Evolutionary conservation across 108 stramenopile species (phyloP), one percentile per base, ranked within the genome.

Genomic region (Skeletonema menzelii): DNA sequence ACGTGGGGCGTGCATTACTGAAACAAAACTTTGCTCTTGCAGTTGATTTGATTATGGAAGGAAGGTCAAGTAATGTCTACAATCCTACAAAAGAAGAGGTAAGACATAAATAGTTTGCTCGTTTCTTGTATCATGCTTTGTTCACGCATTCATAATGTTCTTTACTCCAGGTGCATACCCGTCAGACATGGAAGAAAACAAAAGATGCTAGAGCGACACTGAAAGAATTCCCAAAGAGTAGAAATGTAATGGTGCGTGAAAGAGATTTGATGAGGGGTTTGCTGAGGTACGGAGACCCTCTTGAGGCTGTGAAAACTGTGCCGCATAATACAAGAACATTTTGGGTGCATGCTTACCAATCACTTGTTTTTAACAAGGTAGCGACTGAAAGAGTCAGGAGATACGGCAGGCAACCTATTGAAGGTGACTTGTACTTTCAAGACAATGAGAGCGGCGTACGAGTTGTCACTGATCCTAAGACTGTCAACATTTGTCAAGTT

Each of bases 1-100:
- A 92, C 53, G 87, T 96, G 37, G 95, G 95, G 8, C 67, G 81
- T n/a, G 86, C 86, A 1, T 88, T 96, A 87, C 67, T 96, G 4
- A 67, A 80, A 66, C 8, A 67, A 17, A 64, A 96, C 40, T 96
- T 86, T 56, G 22, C 42, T 3, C 27, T 69, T 46, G 91, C 90
- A 14, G 81, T 95, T 38, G 86, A 93, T 68, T 72, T 91, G 59
- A 65, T 95, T 8, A 86, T 95, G 90, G 78, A 59, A 31, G 92
- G 92, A 53, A 77, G 92, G 27, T 63, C 63, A 8, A 34, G 49
- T 70, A 13, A 65, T 27, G 81, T 79, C 56, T 73, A 63, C 69
- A 64, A 57, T 42, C 70, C 75, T 13, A 69, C 60, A 57, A 82
- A 84, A 26, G 66, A 64, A 15, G 86, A 87, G 46, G 57, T 64